These are phyloP conservation scores for Tulasnella sp. DNA, from an alignment of 768 basidiomycete genomes.

Conservation along the genomic window DNA sequence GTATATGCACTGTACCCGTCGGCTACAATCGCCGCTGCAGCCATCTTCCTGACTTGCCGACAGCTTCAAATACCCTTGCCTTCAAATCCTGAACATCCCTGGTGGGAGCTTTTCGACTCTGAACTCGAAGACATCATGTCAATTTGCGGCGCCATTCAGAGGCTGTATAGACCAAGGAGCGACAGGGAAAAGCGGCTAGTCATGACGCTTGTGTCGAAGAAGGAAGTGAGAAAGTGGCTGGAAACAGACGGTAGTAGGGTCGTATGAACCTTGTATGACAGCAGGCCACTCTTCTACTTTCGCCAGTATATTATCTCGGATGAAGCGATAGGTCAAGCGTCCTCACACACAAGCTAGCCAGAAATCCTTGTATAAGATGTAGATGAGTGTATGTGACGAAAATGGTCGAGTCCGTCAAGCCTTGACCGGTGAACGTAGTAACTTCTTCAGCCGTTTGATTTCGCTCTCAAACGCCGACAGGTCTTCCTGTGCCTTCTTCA, in stretches of 20 bases:
- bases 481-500: conserved; percentile 57
- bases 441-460: conserved; percentile 57
- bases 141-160: conserved; percentile 75
- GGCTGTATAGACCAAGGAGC: conserved; percentile 53
- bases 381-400: too few species aligned
- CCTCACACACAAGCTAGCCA: too few species aligned
- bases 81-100: conserved; percentile 55
- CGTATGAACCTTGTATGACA: too few species aligned
- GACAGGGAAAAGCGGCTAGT: conserved; percentile 32
- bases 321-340: too few species aligned
- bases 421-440: conserved; percentile 18
- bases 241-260: conserved; percentile 29
- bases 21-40: conserved; percentile 79
- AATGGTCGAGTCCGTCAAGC: too few species aligned
- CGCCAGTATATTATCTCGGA: too few species aligned
- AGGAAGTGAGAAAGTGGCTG: conserved; percentile 73
- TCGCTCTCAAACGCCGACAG: conserved; percentile 58
- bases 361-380: too few species aligned
- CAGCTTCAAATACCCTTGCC: conserved; percentile 66
- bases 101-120: conserved; percentile 95
- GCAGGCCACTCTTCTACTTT: too few species aligned
- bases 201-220: conserved; percentile 51
- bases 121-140: conserved; percentile 81
- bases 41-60: conserved; percentile 73
- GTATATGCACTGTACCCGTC: conserved; percentile 85